These are phyloP conservation scores for Fraxinus sp. DNA, from an alignment of 305 asterid genomes.

Conservation along the genomic window DNA sequence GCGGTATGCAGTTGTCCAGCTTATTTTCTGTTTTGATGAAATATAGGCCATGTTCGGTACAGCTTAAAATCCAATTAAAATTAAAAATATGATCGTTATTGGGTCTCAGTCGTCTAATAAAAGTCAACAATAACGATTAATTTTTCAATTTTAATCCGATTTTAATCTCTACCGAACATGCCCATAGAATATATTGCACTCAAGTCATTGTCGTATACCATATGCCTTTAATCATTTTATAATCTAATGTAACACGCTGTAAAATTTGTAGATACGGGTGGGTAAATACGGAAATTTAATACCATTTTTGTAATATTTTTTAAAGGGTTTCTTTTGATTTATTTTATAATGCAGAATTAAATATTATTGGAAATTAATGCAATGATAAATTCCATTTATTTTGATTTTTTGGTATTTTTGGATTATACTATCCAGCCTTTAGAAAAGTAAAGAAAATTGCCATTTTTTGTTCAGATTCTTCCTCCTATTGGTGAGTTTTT, in stretches of 20 bases:
- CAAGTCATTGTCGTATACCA: neutral
- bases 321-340: neutral
- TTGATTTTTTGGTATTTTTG: neutral
- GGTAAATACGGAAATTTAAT: neutral
- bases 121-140: too few species aligned
- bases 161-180: too few species aligned
- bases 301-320: neutral
- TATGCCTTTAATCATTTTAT: neutral
- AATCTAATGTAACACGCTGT: neutral
- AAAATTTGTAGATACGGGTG: too few species aligned
- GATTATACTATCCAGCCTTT: neutral
- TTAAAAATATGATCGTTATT: too few species aligned
- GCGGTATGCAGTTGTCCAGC: neutral
- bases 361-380: neutral
- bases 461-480: neutral
- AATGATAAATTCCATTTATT: neutral
- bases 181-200: neutral
- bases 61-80: too few species aligned
- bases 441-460: neutral
- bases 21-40: neutral
- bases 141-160: too few species aligned
- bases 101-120: too few species aligned
- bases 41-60: too few species aligned
- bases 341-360: neutral
- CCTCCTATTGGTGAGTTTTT: neutral